A percentile compares a stretch with the other conserved stretches of the same genome.
Evolutionary conservation across 495 filamentous ascomycete genomes (phyloP).

Genomic region (Cairneyella variabilis): DNA sequence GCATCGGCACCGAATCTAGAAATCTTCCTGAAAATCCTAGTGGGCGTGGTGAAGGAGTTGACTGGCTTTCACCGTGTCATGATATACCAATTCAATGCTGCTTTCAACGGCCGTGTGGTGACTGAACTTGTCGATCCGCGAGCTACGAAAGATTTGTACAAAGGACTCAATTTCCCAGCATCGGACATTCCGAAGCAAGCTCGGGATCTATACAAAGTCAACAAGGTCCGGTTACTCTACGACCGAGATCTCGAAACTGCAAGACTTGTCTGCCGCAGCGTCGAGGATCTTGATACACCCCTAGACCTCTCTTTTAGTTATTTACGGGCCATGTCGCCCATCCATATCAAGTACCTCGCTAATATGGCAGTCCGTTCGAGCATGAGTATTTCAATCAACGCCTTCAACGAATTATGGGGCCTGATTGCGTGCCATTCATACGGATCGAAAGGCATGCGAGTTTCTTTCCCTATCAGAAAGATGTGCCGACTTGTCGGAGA

Average conservation of each 20-base stretch:
- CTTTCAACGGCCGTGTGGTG: constrained; percentile 82
- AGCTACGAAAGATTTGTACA: constrained; percentile 82
- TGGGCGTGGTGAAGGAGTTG: constrained; percentile 80
- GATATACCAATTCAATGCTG: constrained; percentile 87
- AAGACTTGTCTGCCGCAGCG: constrained; percentile 74
- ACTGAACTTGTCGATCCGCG: constrained; percentile 80
- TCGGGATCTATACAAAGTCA: constrained; percentile 75
- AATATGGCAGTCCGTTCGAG: constrained; percentile 89
- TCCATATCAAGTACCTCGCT: constrained; percentile 83
- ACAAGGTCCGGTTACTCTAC: constrained; percentile 74
- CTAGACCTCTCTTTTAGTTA: constrained; percentile 84
- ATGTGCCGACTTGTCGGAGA: constrained; percentile 94
- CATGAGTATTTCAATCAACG: constrained; percentile 93
- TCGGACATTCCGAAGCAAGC: constrained; percentile 89
- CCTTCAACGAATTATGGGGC: constrained; percentile 83
- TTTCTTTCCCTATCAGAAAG: constrained; percentile 87
- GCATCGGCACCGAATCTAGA: constrained; percentile 65
- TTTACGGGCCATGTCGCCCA: constrained; percentile 85
- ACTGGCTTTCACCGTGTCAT: constrained; percentile 92
- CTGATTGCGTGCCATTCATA: constrained; percentile 87
- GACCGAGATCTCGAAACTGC: constrained; percentile 73
- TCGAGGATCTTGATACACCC: constrained; percentile 72
- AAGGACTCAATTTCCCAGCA: constrained; percentile 86
- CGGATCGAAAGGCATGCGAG: constrained; percentile 73
- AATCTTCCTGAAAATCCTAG: constrained; percentile 64